Base-by-base conservation (phyloP, 176 grass and related monocot genomes). In the Oryza brachyantha region DNA sequence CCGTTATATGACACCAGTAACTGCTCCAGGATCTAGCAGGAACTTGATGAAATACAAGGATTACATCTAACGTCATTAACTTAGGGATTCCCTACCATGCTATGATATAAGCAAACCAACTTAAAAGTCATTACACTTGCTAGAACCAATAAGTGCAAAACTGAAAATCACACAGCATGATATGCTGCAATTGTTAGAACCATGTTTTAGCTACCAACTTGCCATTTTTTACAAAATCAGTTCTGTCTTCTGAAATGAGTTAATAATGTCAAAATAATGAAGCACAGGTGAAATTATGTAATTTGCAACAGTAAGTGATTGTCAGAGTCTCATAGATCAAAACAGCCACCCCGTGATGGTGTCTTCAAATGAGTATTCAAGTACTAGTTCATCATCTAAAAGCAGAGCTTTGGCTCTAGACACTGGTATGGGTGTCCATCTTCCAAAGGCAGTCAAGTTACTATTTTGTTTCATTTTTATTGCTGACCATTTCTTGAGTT, bases 1-100 rank as follows among this genome's bases (percentile, higher is more conserved):
- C 29, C 72, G 73, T 89, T 68, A 24, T 74, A 76, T 74, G 69
- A 88, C 3, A 70, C 34, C 26, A 34, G 48, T 52, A 70, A 39
- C n/a, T 67, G 74, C 41, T 70, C 36, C 12, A 84, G 32, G 29
- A 91, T 25, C 9, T 37, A 81, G 24, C 50, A 73, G 28, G 11
- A 75, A 81, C 72, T 26, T 85, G 40, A 66, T 17, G 35, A 57
- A 82, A 35, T 78, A 41, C 16, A 75, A 64, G 48, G 16, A 27
- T 82, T 31, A 24, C 19, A 22, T 57, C 9, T 46, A 0, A 13
- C n/a, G 13, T 68, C 5, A 2, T 40, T 36, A 39, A 13, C 21
- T 57, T 57, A 8, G 16, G 62, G 40, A 13, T 11, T 73, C 58
- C 58, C 52, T 64, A 66, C 34, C 32, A 73, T 46, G 27, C 16